Evolutionary conservation across 805 yeast genomes (phyloP).

Genomic region (Debaryomyces tyrocola): DNA sequence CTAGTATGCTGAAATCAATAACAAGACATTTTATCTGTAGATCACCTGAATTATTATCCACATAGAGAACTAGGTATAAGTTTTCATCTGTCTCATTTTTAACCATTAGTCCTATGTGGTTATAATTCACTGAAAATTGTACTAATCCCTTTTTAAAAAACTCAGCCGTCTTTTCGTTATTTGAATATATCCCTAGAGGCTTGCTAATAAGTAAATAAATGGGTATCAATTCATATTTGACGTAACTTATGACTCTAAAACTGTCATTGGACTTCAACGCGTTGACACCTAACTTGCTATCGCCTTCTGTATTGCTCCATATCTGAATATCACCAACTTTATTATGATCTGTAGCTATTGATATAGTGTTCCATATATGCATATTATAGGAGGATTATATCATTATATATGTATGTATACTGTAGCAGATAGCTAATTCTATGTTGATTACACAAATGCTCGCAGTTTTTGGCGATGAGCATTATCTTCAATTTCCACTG

Average conservation of each 20-base stretch:
- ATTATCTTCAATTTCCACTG: not conserved
- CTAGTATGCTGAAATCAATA: conserved; percentile 18
- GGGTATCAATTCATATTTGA: conserved; percentile 23
- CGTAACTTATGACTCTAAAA: conserved; percentile 7
- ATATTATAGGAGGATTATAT: not conserved
- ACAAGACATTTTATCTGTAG: conserved; percentile 15
- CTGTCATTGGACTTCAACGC: not conserved
- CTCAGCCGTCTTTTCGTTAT: conserved; percentile 10
- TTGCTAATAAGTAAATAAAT: conserved; percentile 18
- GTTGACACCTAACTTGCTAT: not conserved
- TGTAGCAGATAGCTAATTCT: not conserved
- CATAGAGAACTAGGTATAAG: conserved; percentile 23
- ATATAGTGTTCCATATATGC: conserved; percentile 6
- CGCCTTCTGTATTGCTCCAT: conserved; percentile 12
- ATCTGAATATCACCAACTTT: conserved; percentile 21
- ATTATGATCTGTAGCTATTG: conserved; percentile 5
- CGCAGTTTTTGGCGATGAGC: conserved; percentile 3
- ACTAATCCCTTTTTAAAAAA: conserved; percentile 21
- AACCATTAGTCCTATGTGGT: conserved; percentile 19
- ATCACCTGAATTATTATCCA: conserved; percentile 7
- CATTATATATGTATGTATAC: not conserved
- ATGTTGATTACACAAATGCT: conserved; percentile 6
- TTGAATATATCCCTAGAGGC: conserved; percentile 23
- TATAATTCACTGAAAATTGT: conserved; percentile 4
- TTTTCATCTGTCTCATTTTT: conserved; percentile 8